Conservation (phyloP, 257 asterid genomes). For the Eustoma russellianum region DNA sequence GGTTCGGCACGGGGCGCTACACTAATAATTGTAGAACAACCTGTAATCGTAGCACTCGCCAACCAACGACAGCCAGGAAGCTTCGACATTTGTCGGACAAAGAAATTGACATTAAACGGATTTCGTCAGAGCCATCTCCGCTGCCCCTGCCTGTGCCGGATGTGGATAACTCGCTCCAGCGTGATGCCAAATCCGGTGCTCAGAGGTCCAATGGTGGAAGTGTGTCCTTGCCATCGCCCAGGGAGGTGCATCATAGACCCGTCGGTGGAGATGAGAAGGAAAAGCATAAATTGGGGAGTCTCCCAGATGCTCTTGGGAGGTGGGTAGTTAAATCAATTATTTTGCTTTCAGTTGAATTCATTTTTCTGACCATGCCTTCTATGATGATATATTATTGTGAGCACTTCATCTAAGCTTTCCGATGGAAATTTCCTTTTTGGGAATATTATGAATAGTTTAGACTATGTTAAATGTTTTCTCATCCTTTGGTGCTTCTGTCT, state of each 20-base stretch:
- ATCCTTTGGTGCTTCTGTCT: background rate
- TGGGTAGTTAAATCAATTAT: background rate
- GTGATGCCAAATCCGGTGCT: constrained; percentile 21
- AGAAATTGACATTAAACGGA: constrained; percentile 25
- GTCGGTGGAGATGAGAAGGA: constrained; percentile 16
- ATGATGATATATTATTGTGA: too few species aligned
- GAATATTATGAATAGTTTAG: too few species aligned
- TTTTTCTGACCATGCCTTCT: too few species aligned
- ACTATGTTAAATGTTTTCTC: too few species aligned
- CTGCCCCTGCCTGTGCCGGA: constrained; percentile 79
- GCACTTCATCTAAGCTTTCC: too few species aligned
- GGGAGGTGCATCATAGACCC: constrained; percentile 7
- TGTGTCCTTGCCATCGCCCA: constrained; percentile 61
- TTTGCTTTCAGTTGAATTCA: too few species aligned
- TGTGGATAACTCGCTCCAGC: constrained; percentile 28
- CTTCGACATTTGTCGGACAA: constrained; percentile 22
- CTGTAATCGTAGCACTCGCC: constrained; percentile 26
- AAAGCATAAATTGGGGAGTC: constrained; percentile 17
- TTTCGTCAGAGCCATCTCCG: constrained; percentile 26
- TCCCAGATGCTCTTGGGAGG: constrained; percentile 14
- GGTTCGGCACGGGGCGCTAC: too few species aligned
- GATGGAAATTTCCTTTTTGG: too few species aligned
- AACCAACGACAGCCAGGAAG: constrained; percentile 25
- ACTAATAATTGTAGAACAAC: constrained; percentile 5
- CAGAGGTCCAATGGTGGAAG: constrained; percentile 11